Base-by-base conservation (phyloP, 305 asterid genomes). In the Euphrasia arctica region DNA sequence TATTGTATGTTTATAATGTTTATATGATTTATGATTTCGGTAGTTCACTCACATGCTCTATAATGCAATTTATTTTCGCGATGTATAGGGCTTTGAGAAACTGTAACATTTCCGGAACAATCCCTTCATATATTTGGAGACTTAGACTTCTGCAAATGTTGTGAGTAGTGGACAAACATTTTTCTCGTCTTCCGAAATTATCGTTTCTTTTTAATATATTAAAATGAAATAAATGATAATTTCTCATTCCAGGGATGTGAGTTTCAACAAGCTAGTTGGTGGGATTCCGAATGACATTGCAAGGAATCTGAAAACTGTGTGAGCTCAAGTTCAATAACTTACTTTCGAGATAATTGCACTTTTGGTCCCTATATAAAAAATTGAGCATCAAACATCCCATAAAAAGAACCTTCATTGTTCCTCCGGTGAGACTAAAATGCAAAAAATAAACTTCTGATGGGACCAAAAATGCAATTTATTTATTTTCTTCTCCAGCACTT, bases 101-200 rank as follows among this genome's bases (percentile, higher is more conserved):
- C 75, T 89, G 97, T 73, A 82, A 80, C 69, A 68, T 92, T 54
- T 77, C 86, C 66, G 97, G 95, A 77, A 74, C 75, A 41, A 82
- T 92, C 63, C 97, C 98, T 6, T 70, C 69, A 39, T 85, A 85
- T 67, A 41, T 90, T 69, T 89, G 96, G 96, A 78, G 65, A 67
- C 71, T 89, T 71, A 72, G 81, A 71, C 34, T 56, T 72, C 81
- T 92, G 67, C 62, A 36, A 22, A 63, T 74, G 72, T 65, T 91
- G 98, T 91, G 78, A 89, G 95, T 79, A 63, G 18, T 42, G 12
- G 22, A 18, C 22, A 18, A 18, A 18, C 22, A 18, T 18, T 18
- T 18, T 18, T n/a, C 22, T 18, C 22, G 12, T 42, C 48, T 42
- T 42, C 47, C 45, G 39, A 10, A 58, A 49, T 29, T n/a, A n/a